Conservation (phyloP, 2,329 filamentous ascomycete genomes). For the Aspergillus sp. region DNA sequence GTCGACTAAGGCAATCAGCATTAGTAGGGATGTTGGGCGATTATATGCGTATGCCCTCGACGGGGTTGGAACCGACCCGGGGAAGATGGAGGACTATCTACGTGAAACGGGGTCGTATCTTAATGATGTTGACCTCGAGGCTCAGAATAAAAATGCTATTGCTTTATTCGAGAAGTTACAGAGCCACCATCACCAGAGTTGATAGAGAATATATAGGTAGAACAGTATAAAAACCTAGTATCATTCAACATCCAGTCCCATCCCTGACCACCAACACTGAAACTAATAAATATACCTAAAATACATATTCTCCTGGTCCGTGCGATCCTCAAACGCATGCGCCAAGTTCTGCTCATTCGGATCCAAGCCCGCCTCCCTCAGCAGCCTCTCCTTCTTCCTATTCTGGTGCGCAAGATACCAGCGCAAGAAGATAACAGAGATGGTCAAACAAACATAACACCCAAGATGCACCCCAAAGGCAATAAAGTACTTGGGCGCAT, state of each 20-base stretch:
- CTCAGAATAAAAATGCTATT: too few relatives aligned
- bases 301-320: conserved; percentile 60
- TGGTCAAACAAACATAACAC: conserved; percentile 63
- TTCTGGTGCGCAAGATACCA: conserved; percentile 61
- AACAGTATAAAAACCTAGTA: background rate
- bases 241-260: background rate
- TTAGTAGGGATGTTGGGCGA: too few relatives aligned
- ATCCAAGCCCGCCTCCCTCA: conserved; percentile 42
- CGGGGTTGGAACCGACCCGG: too few relatives aligned
- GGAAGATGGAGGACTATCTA: too few relatives aligned
- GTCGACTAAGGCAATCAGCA: too few relatives aligned
- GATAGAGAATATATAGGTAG: too few relatives aligned
- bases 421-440: conserved; percentile 58
- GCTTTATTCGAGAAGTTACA: too few relatives aligned
- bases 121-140: too few relatives aligned
- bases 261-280: background rate
- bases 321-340: conserved; percentile 64
- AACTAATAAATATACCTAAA: conserved; percentile 57
- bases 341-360: conserved; percentile 43
- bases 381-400: conserved; percentile 54
- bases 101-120: too few relatives aligned
- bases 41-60: too few relatives aligned
- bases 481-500: conserved; percentile 66
- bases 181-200: too few relatives aligned
- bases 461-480: conserved; percentile 69